phyloP scores from a whole-genome alignment of 2,329 filamentous ascomycete species.

The Hymenoscyphus occultus region DNA sequence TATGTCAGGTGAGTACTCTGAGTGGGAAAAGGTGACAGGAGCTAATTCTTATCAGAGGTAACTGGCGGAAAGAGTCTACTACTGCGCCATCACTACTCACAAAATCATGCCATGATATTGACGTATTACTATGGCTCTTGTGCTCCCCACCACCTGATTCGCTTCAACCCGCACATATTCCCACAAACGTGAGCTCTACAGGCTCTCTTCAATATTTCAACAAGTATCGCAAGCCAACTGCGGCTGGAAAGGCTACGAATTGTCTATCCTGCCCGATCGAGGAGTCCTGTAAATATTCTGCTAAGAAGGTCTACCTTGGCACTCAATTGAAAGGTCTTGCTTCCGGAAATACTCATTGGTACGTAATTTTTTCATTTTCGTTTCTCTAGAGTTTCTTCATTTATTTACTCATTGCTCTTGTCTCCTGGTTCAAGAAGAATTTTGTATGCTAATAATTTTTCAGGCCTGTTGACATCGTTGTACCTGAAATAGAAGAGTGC shows the following conservation, averaged over 20 bases:
- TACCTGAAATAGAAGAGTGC: slow-evolving; percentile 85
- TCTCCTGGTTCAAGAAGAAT: no score
- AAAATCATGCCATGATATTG: slow-evolving; percentile 95
- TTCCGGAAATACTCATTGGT: slow-evolving; percentile 67
- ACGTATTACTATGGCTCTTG: slow-evolving; percentile 87
- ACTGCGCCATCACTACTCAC: slow-evolving; percentile 83
- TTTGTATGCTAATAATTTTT: not conserved
- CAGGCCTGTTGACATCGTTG: slow-evolving; percentile 75
- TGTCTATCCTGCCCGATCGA: slow-evolving; percentile 79
- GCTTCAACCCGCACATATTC: slow-evolving; percentile 61
- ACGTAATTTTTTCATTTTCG: not conserved
- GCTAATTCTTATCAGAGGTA: slow-evolving; percentile 56
- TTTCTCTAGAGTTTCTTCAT: not conserved
- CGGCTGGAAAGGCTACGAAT: slow-evolving; percentile 77
- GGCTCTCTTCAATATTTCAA: slow-evolving; percentile 79
- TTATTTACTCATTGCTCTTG: not conserved
- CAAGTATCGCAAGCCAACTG: slow-evolving; percentile 68
- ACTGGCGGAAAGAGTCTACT: slow-evolving; percentile 80
- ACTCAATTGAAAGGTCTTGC: slow-evolving; percentile 55
- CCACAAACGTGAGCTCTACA: slow-evolving; percentile 69
- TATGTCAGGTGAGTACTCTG: slow-evolving; percentile 62
- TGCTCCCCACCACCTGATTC: slow-evolving; percentile 54
- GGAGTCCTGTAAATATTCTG: slow-evolving; percentile 76
- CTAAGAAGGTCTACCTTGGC: slow-evolving; percentile 63
- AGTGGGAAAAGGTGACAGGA: not conserved